phyloP scores from a whole-genome alignment of 352 stramenopile genomes.

The Globisporangium apiculatum region DNA sequence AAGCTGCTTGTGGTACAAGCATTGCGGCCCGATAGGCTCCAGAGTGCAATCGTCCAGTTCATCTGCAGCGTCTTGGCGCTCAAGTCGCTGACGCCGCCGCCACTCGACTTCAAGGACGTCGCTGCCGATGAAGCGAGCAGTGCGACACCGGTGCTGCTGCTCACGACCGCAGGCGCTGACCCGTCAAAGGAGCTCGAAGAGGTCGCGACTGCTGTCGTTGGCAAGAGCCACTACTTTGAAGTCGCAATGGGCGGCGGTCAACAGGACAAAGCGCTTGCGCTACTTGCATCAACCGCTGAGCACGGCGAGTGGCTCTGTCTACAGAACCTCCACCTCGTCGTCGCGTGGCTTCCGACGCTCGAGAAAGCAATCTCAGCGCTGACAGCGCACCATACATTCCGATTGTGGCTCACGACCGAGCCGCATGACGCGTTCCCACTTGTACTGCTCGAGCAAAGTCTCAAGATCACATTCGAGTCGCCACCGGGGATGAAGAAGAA shows the following conservation, averaged over 20 bases:
- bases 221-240: constrained; percentile 87
- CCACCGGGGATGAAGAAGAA: constrained; percentile 95
- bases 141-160: constrained; percentile 82
- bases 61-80: constrained; percentile 84
- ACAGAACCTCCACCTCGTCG: constrained; percentile 94
- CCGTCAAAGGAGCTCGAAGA: constrained; percentile 92
- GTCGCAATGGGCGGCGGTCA: constrained; percentile 94
- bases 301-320: constrained; percentile 93
- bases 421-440: constrained; percentile 87
- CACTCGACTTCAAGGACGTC: constrained; percentile 71
- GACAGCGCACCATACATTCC: constrained; percentile 79
- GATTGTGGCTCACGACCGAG: constrained; percentile 94
- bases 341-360: constrained; percentile 89
- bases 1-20: constrained; percentile 91
- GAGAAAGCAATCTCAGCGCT: constrained; percentile 87
- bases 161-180: constrained; percentile 92
- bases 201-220: constrained; percentile 80
- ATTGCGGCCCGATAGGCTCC: constrained; percentile 86
- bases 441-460: constrained; percentile 87
- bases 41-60: constrained; percentile 88
- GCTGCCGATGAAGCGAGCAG: constrained; percentile 61
- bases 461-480: constrained; percentile 95
- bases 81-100: constrained; percentile 80
- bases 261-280: constrained; percentile 84
- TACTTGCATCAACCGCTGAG: constrained; percentile 72